Evolutionary conservation across 2,329 filamentous ascomycete genomes (phyloP).

Genomic region (Aplosporella prunicola): DNA sequence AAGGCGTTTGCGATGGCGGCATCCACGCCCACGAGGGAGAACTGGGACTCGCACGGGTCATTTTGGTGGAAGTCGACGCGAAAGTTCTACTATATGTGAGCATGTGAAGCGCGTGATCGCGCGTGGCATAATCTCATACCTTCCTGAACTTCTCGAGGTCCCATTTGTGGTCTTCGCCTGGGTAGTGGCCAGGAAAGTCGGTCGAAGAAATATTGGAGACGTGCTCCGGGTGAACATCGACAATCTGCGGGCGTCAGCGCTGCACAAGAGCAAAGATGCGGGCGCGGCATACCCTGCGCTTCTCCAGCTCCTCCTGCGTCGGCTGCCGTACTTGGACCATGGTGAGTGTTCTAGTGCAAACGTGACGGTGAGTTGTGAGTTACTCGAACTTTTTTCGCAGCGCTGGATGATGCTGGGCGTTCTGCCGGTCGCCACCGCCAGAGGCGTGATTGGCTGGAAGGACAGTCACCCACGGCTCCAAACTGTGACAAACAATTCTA

Average conservation of each 20-base stretch:
- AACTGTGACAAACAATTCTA: too few relatives aligned
- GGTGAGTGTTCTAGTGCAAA: too few relatives aligned
- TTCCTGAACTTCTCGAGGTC: constrained; percentile 61
- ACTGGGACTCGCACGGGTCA: constrained; percentile 64
- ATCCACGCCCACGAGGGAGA: constrained; percentile 87
- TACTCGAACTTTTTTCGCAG: too few relatives aligned
- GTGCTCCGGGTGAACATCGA: constrained; percentile 82
- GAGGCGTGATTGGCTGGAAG: too few relatives aligned
- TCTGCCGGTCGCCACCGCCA: too few relatives aligned
- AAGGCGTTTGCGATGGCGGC: constrained; percentile 94
- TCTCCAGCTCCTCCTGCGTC: constrained; percentile 46
- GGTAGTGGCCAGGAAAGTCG: constrained; percentile 86
- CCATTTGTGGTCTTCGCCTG: constrained; percentile 79
- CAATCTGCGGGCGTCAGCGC: constrained; percentile 47
- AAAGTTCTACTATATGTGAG: constrained; percentile 45
- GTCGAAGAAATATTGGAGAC: constrained; percentile 81
- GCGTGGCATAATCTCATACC: constrained; percentile 27
- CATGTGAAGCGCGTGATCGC: not conserved
- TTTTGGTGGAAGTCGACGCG: constrained; percentile 78
- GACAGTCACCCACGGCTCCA: not conserved
- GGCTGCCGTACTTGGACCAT: constrained; percentile 32
- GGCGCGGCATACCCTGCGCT: constrained; percentile 46
- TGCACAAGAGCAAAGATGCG: constrained; percentile 3
- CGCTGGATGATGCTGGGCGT: too few relatives aligned
- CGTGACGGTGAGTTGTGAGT: too few relatives aligned